phyloP scores from a whole-genome alignment of 2,329 filamentous ascomycete species.

The Colletotrichum magnum region DNA sequence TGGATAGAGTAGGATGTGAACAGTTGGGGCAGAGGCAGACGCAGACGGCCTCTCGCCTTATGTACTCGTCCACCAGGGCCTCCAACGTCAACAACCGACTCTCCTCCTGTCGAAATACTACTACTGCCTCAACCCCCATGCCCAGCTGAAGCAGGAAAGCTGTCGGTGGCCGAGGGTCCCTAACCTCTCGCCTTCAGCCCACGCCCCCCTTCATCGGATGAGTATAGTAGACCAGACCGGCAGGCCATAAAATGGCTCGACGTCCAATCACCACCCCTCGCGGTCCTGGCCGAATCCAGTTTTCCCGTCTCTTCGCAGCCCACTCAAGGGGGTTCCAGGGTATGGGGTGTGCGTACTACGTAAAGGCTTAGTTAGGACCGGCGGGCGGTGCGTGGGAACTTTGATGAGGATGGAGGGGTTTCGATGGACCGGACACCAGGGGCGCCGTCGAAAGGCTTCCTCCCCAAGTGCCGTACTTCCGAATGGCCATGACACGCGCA shows the following conservation, averaged over 20 bases:
- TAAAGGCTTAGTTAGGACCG: neutral
- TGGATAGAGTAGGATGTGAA: neutral
- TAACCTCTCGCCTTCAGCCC: conserved; percentile 13
- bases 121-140: conserved; percentile 1
- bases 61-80: conserved; percentile 25
- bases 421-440: conserved; percentile 3
- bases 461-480: conserved; percentile 36
- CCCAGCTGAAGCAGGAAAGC: conserved; percentile 20
- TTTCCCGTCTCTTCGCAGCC: conserved; percentile 11
- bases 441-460: conserved; percentile 7
- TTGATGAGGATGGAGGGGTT: conserved; percentile 11
- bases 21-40: no score
- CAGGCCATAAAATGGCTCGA: neutral
- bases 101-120: neutral
- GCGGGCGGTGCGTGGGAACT: conserved; percentile 27
- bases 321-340: no score
- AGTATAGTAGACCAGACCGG: conserved; percentile 13
- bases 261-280: conserved; percentile 20
- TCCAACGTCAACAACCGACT: conserved; percentile 13
- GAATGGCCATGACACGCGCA: conserved; percentile 5
- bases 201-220: conserved; percentile 33
- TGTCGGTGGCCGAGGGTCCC: conserved; percentile 32
- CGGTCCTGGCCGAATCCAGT: conserved; percentile 8
- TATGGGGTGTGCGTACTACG: no score
- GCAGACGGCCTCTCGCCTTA: conserved; percentile 22